Conservation (phyloP, 495 filamentous ascomycete species). For the Penicillium simplicissimum region DNA sequence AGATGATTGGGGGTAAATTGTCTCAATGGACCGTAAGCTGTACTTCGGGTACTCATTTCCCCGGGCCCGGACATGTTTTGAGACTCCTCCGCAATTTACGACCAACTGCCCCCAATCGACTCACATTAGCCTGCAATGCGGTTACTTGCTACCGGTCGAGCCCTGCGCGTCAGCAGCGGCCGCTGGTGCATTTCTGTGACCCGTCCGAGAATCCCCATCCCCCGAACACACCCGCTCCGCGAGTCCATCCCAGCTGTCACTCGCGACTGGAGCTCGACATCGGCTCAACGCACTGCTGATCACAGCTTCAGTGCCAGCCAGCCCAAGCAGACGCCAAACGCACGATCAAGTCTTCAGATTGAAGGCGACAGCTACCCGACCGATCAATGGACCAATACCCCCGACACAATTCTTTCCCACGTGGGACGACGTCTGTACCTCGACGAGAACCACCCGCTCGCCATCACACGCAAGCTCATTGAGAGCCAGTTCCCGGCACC, state of each 20-base stretch:
- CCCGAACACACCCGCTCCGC: conserved; percentile 25
- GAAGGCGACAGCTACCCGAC: conserved; percentile 62
- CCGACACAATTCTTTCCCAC: conserved; percentile 69
- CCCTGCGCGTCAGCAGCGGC: conserved; percentile 42
- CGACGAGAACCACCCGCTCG: conserved; percentile 83
- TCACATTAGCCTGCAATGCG: conserved; percentile 36
- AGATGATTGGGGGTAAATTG: not conserved
- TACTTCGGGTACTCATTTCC: conserved; percentile 36
- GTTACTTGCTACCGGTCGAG: conserved; percentile 47
- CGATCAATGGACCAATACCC: conserved; percentile 85
- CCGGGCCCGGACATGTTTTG: conserved; percentile 32
- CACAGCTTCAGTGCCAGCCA: conserved; percentile 11
- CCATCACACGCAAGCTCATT: conserved; percentile 87
- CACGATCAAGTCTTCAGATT: conserved; percentile 45
- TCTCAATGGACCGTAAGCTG: too few relatives aligned
- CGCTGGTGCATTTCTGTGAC: conserved; percentile 40
- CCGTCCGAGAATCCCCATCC: conserved; percentile 29
- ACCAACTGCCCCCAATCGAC: not conserved
- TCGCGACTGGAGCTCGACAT: conserved; percentile 41
- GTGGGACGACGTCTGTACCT: conserved; percentile 78
- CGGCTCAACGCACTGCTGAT: conserved; percentile 28
- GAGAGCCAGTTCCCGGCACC: conserved; percentile 81
- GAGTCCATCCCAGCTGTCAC: conserved; percentile 17
- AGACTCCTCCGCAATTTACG: conserved; percentile 6
- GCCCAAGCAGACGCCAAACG: conserved; percentile 15